Percentiles rank a stretch among this genome's conserved stretches.
phyloP scores from a whole-genome alignment of 176 grass and related monocot genomes.

The Oryza coarctata region DNA sequence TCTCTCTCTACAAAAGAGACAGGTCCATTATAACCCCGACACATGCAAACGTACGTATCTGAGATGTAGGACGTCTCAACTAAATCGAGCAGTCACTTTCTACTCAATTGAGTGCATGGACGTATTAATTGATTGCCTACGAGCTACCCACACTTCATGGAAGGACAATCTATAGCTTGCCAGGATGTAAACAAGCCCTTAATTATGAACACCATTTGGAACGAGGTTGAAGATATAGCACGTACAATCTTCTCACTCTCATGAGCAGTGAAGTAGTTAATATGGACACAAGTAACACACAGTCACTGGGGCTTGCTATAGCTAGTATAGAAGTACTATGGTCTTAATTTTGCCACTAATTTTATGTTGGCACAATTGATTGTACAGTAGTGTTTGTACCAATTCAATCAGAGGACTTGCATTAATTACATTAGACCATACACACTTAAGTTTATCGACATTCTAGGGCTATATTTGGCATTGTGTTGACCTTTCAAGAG shows the following conservation, averaged over 20 bases:
- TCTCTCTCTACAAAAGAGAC: slow-evolving; percentile 8
- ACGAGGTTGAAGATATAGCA: not conserved
- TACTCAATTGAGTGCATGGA: slow-evolving; percentile 17
- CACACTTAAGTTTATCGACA: not conserved
- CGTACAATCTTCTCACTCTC: not conserved
- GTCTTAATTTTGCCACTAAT: not conserved
- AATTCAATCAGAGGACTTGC: not conserved
- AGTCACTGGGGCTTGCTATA: not conserved
- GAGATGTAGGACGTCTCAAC: slow-evolving; percentile 46
- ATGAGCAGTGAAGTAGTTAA: not conserved
- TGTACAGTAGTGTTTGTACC: not conserved
- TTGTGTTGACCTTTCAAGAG: not conserved
- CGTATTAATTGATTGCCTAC: slow-evolving; percentile 32
- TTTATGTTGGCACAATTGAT: not conserved
- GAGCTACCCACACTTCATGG: not conserved
- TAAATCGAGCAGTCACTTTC: slow-evolving; percentile 28
- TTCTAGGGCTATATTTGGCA: not conserved
- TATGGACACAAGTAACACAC: not conserved
- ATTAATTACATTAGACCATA: not conserved
- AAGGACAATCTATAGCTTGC: slow-evolving; percentile 5
- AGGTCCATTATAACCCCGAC: slow-evolving; percentile 19
- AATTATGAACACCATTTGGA: not conserved
- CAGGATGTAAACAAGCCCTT: not conserved
- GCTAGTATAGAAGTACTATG: not conserved
- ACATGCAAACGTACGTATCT: slow-evolving; percentile 29